phyloP scores from a whole-genome alignment of 23 red algal species.

The Gracilaria vermiculophylla region DNA sequence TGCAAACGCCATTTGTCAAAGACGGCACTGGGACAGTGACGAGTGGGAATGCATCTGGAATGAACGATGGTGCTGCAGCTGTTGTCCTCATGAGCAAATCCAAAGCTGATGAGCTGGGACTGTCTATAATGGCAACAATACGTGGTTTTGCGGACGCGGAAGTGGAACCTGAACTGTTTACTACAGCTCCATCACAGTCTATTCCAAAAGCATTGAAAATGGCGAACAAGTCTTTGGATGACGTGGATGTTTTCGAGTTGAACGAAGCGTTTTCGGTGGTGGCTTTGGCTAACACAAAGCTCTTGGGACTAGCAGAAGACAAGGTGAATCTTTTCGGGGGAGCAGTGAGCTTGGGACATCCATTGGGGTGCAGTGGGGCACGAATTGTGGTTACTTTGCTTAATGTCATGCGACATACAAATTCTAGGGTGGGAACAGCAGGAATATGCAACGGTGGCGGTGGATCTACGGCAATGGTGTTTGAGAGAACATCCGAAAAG shows the following conservation, averaged over 20 bases:
- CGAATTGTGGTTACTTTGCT: constrained; percentile 92
- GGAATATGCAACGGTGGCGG: constrained; percentile 99
- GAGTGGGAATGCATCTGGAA: constrained; percentile 84
- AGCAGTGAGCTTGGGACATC: constrained; percentile 90
- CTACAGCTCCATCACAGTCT: constrained; percentile 78
- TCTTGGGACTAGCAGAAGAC: constrained; percentile 42
- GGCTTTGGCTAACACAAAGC: constrained; percentile 51
- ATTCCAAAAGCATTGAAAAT: constrained; percentile 80
- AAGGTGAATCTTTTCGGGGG: constrained; percentile 91
- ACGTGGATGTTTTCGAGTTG: constrained; percentile 93
- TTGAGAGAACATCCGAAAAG: neutral
- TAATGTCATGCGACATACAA: constrained; percentile 59
- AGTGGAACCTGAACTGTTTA: constrained; percentile 68
- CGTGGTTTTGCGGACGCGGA: constrained; percentile 85
- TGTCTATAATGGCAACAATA: constrained; percentile 63
- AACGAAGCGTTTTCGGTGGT: constrained; percentile 98
- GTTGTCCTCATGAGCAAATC: constrained; percentile 71
- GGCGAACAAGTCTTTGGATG: constrained; percentile 35
- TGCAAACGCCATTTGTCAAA: constrained; percentile 57
- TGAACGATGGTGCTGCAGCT: constrained; percentile 97
- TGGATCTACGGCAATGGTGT: constrained; percentile 84
- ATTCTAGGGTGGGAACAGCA: constrained; percentile 63
- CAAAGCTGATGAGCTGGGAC: constrained; percentile 43
- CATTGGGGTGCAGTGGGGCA: constrained; percentile 83
- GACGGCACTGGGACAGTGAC: constrained; percentile 89